Conservation (phyloP, 2,329 filamentous ascomycete species). For the Fusarium torulosum region DNA sequence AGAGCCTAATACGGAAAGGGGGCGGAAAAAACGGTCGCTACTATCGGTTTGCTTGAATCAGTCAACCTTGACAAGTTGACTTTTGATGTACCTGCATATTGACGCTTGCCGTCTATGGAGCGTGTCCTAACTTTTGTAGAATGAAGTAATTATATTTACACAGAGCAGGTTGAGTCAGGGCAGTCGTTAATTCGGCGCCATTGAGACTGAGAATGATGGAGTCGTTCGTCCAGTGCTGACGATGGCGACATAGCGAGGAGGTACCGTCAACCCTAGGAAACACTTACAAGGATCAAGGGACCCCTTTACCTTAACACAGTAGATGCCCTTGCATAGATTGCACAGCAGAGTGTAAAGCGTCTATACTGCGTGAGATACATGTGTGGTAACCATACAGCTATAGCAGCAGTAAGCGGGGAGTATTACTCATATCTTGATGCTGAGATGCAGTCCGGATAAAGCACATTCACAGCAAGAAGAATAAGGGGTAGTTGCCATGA, state of each 20-base stretch:
- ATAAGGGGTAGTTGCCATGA: conserved; percentile 29
- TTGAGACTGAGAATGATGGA: conserved; percentile 14
- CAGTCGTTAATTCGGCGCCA: conserved; percentile 23
- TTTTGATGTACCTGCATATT: background rate
- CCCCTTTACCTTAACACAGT: conserved; percentile 23
- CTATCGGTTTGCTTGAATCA: conserved; percentile 32
- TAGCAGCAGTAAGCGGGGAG: background rate
- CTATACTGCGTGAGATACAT: conserved; percentile 6
- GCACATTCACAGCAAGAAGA: conserved; percentile 13
- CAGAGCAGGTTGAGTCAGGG: conserved; percentile 14
- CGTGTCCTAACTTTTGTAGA: background rate
- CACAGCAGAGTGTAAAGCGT: conserved; percentile 14
- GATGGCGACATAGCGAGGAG: conserved; percentile 5
- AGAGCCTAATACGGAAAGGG: conserved; percentile 35
- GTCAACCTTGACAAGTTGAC: conserved; percentile 7
- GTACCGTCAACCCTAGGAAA: conserved; percentile 15
- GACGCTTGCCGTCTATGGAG: conserved; percentile 1
- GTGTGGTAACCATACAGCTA: conserved; percentile 1
- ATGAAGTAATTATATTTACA: conserved; percentile 3
- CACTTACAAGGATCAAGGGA: conserved; percentile 30
- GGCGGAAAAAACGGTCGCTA: conserved; percentile 34
- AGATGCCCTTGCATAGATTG: conserved; percentile 9
- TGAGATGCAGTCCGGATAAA: conserved; percentile 12
- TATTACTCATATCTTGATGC: conserved; percentile 9
- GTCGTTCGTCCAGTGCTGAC: conserved; percentile 23